Percentiles rank a stretch among this genome's conserved stretches.
Conservation (phyloP, 2,329 filamentous ascomycete species). For the Ceratocystis smalleyi region DNA sequence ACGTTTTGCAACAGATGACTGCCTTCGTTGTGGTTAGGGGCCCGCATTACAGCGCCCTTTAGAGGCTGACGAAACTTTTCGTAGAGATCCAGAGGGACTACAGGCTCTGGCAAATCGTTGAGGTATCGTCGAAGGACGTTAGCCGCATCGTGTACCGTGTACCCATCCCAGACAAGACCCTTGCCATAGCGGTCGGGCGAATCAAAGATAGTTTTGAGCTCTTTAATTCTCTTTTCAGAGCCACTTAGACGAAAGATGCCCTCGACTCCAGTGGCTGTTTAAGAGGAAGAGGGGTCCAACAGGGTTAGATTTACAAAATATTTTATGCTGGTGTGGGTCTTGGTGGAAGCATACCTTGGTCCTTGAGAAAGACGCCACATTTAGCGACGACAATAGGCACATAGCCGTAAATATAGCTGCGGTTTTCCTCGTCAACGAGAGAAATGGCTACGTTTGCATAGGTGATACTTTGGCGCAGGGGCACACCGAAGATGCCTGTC, state of each 20-base stretch:
- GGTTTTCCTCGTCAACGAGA: constrained; percentile 75
- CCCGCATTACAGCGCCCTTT: constrained; percentile 53
- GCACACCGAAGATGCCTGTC: constrained; percentile 84
- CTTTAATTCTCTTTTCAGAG: constrained; percentile 96
- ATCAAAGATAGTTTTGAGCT: constrained; percentile 80
- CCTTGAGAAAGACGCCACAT: constrained; percentile 91
- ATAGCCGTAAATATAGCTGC: constrained; percentile 96
- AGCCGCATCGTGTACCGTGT: constrained; percentile 94
- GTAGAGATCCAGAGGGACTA: constrained; percentile 87
- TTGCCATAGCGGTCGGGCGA: constrained; percentile 93
- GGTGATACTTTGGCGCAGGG: constrained; percentile 82
- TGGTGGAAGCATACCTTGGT: constrained; percentile 57
- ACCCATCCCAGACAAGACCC: constrained; percentile 90
- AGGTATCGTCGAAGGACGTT: constrained; percentile 92
- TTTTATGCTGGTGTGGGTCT: not conserved
- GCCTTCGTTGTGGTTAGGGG: constrained; percentile 52
- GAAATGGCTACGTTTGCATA: constrained; percentile 98
- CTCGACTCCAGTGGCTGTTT: constrained; percentile 73
- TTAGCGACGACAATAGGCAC: constrained; percentile 97
- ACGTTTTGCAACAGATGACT: constrained; percentile 52
- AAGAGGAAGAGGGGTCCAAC: not conserved
- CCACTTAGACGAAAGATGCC: constrained; percentile 93
- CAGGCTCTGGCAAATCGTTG: constrained; percentile 89
- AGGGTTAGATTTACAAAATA: constrained; percentile 14
- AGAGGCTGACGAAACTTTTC: constrained; percentile 79